phyloP scores from a whole-genome alignment of 495 filamentous ascomycete species.

The Aspergillus cristatus region DNA sequence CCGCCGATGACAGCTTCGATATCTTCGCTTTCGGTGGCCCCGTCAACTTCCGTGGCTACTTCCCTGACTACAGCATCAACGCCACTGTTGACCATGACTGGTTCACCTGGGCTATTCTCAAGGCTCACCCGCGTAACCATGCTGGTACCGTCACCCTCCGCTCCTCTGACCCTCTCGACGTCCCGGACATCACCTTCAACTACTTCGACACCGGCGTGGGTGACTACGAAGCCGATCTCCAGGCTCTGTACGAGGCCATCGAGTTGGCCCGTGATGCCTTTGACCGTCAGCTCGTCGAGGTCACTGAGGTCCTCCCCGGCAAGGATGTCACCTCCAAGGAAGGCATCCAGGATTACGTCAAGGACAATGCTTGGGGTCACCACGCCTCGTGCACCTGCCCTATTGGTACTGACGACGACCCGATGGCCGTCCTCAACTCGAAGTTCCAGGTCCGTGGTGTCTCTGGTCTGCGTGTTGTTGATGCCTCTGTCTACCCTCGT shows the following conservation, averaged over 20 bases:
- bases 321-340: slow-evolving; percentile 24
- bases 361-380: slow-evolving; percentile 48
- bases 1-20: slow-evolving; percentile 35
- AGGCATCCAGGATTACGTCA: slow-evolving; percentile 39
- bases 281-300: slow-evolving; percentile 12
- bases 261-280: slow-evolving; percentile 33
- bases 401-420: slow-evolving; percentile 47
- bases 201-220: slow-evolving; percentile 40
- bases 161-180: slow-evolving; percentile 43
- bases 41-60: slow-evolving; percentile 37
- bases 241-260: slow-evolving; percentile 41
- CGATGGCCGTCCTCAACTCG: slow-evolving; percentile 50
- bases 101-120: slow-evolving; percentile 44
- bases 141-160: slow-evolving; percentile 41
- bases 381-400: slow-evolving; percentile 51
- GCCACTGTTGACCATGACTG: slow-evolving; percentile 20
- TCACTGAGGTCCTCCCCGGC: slow-evolving; percentile 41
- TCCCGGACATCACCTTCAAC: slow-evolving; percentile 47
- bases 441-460: slow-evolving; percentile 49
- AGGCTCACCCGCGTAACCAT: slow-evolving; percentile 44
- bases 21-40: slow-evolving; percentile 46
- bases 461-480: slow-evolving; percentile 47
- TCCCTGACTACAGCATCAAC: slow-evolving; percentile 24
- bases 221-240: slow-evolving; percentile 31
- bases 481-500: slow-evolving; percentile 50